phyloP scores from a whole-genome alignment of 2,329 filamentous ascomycete species.

The Aspergillus vadensis region DNA sequence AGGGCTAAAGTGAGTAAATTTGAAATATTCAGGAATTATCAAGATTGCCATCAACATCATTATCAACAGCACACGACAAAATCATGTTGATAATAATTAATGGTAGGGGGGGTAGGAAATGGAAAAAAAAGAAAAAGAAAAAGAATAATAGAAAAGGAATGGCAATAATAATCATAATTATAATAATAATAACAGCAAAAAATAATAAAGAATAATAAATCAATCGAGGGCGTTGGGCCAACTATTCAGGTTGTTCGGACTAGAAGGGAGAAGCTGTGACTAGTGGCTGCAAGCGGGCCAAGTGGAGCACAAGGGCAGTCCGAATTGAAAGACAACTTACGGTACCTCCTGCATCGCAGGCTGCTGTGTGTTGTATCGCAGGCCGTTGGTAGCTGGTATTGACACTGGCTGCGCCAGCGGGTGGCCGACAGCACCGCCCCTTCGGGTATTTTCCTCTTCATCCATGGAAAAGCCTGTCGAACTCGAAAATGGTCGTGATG shows the following conservation, averaged over 20 bases:
- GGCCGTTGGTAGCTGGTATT: conserved; percentile 50
- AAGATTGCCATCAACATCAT: no score
- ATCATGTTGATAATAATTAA: no score
- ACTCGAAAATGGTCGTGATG: conserved; percentile 38
- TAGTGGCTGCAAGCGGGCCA: conserved; percentile 33
- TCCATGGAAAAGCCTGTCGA: conserved; percentile 39
- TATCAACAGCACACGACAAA: no score
- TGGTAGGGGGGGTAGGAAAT: not conserved
- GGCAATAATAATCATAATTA: conserved; percentile 1
- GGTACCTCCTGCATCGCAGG: conserved; percentile 54
- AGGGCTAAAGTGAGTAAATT: no score
- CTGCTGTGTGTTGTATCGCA: conserved; percentile 56
- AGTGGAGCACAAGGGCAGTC: conserved; percentile 37
- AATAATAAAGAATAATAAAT: not conserved
- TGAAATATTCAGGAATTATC: no score
- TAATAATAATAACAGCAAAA: not conserved
- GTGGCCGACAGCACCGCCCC: conserved; percentile 53
- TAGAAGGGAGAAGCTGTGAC: conserved; percentile 32
- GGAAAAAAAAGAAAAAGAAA: not conserved
- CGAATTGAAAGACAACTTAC: conserved; percentile 55
- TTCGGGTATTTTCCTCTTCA: conserved; percentile 53
- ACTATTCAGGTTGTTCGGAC: conserved; percentile 34
- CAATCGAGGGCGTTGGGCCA: conserved; percentile 10
- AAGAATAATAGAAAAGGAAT: not conserved
- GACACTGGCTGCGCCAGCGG: conserved; percentile 48